Evolutionary conservation across 1,139 yeast genomes (phyloP).

Genomic region (Diutina scorzettiae): DNA sequence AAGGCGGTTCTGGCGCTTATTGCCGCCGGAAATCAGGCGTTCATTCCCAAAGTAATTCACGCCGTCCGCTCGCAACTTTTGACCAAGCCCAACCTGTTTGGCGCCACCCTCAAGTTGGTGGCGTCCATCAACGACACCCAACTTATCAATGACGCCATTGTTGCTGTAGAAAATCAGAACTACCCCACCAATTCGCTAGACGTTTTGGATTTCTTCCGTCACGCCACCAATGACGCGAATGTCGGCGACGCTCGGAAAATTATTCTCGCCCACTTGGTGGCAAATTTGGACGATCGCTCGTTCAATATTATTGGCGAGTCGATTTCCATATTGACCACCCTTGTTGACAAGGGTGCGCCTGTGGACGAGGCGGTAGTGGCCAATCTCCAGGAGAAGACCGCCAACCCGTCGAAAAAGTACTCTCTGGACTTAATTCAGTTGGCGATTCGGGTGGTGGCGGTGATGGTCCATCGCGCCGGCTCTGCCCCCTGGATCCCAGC

Average conservation of each 20-base stretch:
- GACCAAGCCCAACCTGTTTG: background rate
- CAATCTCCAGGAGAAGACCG: background rate
- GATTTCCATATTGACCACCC: background rate
- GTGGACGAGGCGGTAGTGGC: background rate
- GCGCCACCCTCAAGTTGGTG: background rate
- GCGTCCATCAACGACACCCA: background rate
- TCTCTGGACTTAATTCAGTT: conserved; percentile 3
- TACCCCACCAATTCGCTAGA: conserved; percentile 2
- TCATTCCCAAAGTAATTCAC: background rate
- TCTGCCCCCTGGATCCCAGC: background rate
- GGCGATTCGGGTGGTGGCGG: background rate
- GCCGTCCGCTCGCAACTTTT: background rate
- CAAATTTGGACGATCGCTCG: background rate
- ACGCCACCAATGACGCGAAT: background rate
- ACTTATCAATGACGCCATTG: background rate
- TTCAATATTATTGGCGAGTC: background rate
- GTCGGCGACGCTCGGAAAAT: background rate
- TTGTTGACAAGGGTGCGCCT: background rate
- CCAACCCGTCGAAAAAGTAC: background rate
- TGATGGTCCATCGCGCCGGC: background rate
- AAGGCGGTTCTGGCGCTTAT: background rate
- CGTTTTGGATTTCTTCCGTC: background rate
- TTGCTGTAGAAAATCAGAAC: background rate
- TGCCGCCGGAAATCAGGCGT: background rate
- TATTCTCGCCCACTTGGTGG: background rate